Percentiles rank a stretch among this genome's conserved stretches.
Evolutionary conservation across 2,329 filamentous ascomycete species (phyloP).

Genomic region (Corinectria fuckeliana): DNA sequence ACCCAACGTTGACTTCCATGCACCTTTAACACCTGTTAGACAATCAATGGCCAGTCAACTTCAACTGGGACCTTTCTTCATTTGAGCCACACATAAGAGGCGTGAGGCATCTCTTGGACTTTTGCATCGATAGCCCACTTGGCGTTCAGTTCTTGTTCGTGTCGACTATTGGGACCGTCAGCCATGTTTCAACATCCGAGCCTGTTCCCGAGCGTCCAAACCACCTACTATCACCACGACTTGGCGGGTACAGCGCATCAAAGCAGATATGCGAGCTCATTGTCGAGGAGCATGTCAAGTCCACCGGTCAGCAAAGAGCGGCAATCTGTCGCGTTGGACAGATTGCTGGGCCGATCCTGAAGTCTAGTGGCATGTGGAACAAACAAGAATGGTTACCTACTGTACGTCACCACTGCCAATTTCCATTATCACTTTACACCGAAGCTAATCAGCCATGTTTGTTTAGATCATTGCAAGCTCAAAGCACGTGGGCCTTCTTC

Average conservation of each 20-base stretch:
- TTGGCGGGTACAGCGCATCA: background rate
- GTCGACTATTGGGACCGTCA: background rate
- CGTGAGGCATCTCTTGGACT: background rate
- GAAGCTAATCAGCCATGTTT: background rate
- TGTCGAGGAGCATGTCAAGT: background rate
- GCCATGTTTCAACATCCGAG: background rate
- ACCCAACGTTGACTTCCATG: background rate
- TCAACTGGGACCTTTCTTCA: background rate
- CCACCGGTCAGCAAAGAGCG: background rate
- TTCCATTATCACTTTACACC: background rate
- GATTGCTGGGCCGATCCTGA: background rate
- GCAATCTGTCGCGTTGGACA: background rate
- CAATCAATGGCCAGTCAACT: background rate
- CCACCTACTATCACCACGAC: background rate
- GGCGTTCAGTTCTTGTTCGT: background rate
- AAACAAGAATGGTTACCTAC: background rate
- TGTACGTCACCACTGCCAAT: background rate
- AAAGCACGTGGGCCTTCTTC: background rate
- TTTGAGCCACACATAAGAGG: background rate
- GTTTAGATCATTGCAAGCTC: background rate
- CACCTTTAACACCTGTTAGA: background rate
- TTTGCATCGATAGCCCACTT: background rate
- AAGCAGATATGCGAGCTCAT: background rate
- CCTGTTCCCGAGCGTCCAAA: background rate
- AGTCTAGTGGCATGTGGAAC: background rate